These are phyloP conservation scores for Ailanthus altissimus DNA, from an alignment of 345 rosid species.

Conservation along the genomic window DNA sequence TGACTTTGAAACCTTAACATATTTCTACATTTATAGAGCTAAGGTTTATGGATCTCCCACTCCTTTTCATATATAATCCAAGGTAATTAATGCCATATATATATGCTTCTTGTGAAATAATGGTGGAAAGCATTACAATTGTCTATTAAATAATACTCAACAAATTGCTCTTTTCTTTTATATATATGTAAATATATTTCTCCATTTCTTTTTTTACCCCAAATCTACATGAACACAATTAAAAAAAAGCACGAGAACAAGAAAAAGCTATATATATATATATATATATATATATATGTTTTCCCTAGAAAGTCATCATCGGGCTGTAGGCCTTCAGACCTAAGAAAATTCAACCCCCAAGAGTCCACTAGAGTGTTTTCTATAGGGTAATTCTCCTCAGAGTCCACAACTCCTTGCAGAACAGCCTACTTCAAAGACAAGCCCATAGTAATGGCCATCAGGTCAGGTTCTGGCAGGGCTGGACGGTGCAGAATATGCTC, in stretches of 20 bases:
- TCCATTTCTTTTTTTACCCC: background rate
- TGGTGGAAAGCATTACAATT: conserved; percentile 35
- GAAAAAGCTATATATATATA: background rate
- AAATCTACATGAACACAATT: conserved; percentile 10
- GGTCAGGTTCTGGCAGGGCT: too few species aligned
- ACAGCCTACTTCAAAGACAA: too few species aligned
- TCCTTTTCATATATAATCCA: conserved; percentile 9
- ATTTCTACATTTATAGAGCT: background rate
- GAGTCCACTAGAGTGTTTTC: too few species aligned
- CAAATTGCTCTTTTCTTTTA: background rate
- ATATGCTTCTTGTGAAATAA: conserved; percentile 11
- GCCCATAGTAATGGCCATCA: too few species aligned
- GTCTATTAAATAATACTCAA: conserved; percentile 22
- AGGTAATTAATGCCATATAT: background rate
- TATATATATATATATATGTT: too few species aligned
- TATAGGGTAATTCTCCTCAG: too few species aligned
- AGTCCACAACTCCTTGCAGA: too few species aligned
- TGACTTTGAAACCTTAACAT: conserved; percentile 14
- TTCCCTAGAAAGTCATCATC: too few species aligned
- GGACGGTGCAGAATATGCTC: too few species aligned
- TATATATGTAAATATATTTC: too few species aligned
- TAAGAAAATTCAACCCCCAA: too few species aligned
- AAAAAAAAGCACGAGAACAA: background rate
- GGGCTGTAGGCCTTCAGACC: too few species aligned
- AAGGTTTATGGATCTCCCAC: conserved; percentile 22